Evolutionary conservation across 2,329 filamentous ascomycete species (phyloP).

Genomic region (Aspergillus sp.): DNA sequence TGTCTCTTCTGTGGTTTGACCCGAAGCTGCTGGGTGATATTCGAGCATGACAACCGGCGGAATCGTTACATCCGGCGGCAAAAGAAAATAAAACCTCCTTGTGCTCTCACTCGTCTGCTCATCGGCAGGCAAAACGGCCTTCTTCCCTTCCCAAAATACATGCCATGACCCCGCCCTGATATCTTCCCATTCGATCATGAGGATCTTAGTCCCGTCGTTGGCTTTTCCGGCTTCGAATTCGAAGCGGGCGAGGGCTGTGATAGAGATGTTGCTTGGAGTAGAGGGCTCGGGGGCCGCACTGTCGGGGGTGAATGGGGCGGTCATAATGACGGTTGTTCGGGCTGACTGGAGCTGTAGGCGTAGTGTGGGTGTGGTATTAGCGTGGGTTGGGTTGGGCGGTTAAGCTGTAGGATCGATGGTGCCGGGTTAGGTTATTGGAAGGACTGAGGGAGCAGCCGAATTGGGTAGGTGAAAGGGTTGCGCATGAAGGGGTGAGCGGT

Average conservation of each 20-base stretch:
- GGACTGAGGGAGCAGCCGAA: too few species aligned
- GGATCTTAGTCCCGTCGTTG: conserved; percentile 79
- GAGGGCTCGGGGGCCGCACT: conserved; percentile 26
- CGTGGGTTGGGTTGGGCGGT: not conserved
- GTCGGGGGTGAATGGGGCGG: conserved; percentile 25
- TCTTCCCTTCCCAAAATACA: conserved; percentile 77
- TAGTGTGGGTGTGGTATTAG: not conserved
- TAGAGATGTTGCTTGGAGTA: conserved; percentile 25
- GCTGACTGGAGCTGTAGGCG: not conserved
- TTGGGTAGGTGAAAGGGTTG: too few species aligned
- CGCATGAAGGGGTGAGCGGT: too few species aligned
- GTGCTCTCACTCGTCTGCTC: conserved; percentile 49
- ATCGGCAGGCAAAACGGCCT: conserved; percentile 59
- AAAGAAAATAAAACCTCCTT: conserved; percentile 70
- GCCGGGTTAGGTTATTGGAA: too few species aligned
- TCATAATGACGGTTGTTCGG: conserved; percentile 7
- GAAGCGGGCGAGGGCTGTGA: conserved; percentile 69
- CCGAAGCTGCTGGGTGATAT: conserved; percentile 19
- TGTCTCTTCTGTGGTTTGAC: too few species aligned
- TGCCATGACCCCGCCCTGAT: conserved; percentile 60
- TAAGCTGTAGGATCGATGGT: too few species aligned
- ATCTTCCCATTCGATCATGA: conserved; percentile 89
- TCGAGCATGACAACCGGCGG: conserved; percentile 65
- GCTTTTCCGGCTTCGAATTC: conserved; percentile 73
- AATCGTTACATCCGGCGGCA: conserved; percentile 64